Base-by-base conservation (phyloP, 345 rosid species). In the Odontarrhena argentea region DNA sequence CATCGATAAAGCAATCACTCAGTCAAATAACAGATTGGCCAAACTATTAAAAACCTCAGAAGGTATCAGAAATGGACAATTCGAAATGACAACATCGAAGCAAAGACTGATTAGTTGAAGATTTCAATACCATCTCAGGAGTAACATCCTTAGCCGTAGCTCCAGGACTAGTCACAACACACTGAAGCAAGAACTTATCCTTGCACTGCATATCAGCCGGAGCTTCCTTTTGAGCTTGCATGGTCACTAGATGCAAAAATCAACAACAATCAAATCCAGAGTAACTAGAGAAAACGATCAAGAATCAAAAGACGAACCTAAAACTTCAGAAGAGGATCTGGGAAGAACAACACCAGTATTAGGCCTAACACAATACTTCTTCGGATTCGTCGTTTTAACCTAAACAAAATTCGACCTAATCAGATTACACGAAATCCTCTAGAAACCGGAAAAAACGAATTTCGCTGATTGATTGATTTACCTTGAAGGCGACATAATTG, bases 341-440 rank as follows among this genome's bases (percentile, higher is more conserved):
- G 97, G 97, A 71, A 60, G 72, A 40, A 91, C 87, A 61, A 87
- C 84, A 46, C 96, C 97, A 55, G 94, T 84, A 65, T 88, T 88
- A 26, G 96, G 97, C 73, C 92, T 81, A 24, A 88, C 88, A 37
- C 92, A 87, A 51, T 85, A 91, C 82, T 91, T 91, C 80, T 85
- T 91, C 3, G 98, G 98, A 79, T 89, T 92, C 51, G 98, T 92
- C 7, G 98, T 88, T 74, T 84, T 91, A 47, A 87, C 92, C 97
- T 88, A 67, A 53, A 68, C 63, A 52, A 55, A 45, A 32, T 26
- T 42, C 1, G 8, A 73, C 26, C 26, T 15, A 12, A 36, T 15
- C 40, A 78, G 65, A 68, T 18, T 18, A 22, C 55, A 71, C 34
- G 60, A 50, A 48, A 15, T 37, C 22, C 52, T 40, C 30, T 46